Evolutionary conservation across 2,329 filamentous ascomycete species (phyloP), one percentile per base, ranked within the genome.

Genomic region (Grosmannia penicillata): DNA sequence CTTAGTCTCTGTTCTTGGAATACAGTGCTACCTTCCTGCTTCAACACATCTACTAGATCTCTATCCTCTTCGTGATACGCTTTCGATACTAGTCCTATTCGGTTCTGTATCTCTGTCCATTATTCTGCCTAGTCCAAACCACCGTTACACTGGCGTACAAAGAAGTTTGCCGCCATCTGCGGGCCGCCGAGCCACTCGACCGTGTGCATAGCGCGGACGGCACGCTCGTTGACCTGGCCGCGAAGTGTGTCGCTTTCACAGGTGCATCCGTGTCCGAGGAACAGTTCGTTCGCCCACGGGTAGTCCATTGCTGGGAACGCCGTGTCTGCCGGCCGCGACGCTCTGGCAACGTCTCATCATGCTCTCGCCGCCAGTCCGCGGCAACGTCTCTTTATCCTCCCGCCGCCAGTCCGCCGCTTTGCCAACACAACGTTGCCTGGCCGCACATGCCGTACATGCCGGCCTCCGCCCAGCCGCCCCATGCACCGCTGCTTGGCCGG

Each of bases 231-330:
- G 4, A 83, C 61, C 22, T n/a, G n/a, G n/a, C n/a, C n/a, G n/a
- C n/a, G n/a, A n/a, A n/a, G n/a, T n/a, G n/a, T n/a, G n/a, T 65
- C 63, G 26, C 57, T 41, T 1, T 40, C 53, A 44, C 83, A 91
- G 1, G 77, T 80, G 56, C 84, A 89, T 42, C 86, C 75, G 36
- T 85, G 72, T 0, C 77, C 83, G 0, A 89, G 56, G 44, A 91
- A 91, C 0, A 91, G 55, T 53, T 93, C 83, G 37, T 86, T 82
- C 0, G 57, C 44, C 54, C 73, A 77, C 0, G 78, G 78, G 47
- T 89, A 93, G 9, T 65, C 66, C 56, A 78, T 75, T 6, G 68
- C 58, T 0, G 66, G 70, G 32, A 85, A 82, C 0, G 78, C 70
- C 0, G 84, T 91, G 38, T 91, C 78, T 0, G 64, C 61, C 0